Conservation (phyloP, 257 asterid species). For the Linaria vulgaris region DNA sequence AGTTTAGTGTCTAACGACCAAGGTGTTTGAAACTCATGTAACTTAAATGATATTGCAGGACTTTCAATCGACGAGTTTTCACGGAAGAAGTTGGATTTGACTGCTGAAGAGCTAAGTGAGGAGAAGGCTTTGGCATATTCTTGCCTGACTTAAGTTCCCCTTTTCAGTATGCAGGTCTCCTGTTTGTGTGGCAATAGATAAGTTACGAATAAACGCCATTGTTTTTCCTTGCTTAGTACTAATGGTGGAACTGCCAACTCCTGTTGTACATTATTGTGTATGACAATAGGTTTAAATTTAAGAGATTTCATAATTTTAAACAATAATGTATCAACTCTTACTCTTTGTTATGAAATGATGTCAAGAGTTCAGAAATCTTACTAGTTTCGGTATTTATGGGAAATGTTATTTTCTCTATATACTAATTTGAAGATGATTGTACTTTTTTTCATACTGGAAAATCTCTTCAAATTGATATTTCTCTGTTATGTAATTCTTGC, state of each 20-base stretch:
- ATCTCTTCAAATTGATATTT: too few relatives aligned
- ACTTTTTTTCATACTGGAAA: too few relatives aligned
- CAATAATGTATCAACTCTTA: not conserved
- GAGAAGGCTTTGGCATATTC: conserved; percentile 90
- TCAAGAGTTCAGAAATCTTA: not conserved
- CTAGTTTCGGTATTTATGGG: not conserved
- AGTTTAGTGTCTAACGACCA: too few relatives aligned
- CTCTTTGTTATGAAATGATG: conserved; percentile 20
- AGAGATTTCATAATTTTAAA: not conserved
- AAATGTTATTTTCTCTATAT: too few relatives aligned
- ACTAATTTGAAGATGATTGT: too few relatives aligned
- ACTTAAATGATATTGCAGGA: conserved; percentile 36
- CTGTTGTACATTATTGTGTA: conserved; percentile 10
- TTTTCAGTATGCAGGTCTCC: not conserved
- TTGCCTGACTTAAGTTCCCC: conserved; percentile 51
- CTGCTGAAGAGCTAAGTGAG: conserved; percentile 82
- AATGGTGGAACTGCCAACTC: conserved; percentile 20
- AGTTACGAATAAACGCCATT: conserved; percentile 39
- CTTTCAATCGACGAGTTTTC: conserved; percentile 79
- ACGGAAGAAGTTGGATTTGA: conserved; percentile 75
- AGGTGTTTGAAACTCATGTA: not conserved
- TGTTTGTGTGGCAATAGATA: conserved; percentile 13
- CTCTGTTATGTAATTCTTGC: too few relatives aligned
- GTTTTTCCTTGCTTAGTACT: conserved; percentile 17
- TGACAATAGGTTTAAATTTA: conserved; percentile 13